These are phyloP conservation scores for Tilletiopsis washingtonensis DNA, from an alignment of 1,284 basidiomycete genomes.

Conservation along the genomic window DNA sequence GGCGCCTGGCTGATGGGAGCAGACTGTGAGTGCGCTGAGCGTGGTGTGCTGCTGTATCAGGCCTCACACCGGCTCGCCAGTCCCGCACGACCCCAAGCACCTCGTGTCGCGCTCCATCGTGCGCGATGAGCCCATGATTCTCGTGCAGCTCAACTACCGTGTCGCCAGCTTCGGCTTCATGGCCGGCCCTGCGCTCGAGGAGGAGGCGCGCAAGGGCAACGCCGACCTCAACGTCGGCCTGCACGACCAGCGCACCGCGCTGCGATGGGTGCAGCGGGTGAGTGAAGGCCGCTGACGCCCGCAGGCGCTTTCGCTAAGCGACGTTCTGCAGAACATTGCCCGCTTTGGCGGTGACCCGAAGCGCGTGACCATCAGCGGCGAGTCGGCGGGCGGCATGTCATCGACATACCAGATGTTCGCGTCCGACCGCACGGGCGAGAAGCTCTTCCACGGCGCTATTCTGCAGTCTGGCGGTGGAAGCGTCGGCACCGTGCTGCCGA, in stretches of 20 bases:
- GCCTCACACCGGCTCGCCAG: too few species aligned
- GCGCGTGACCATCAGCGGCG: constrained; percentile 18
- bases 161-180: constrained; percentile 20
- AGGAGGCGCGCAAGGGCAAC: constrained; percentile 3
- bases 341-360: constrained; percentile 21
- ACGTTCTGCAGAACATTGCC: constrained; percentile 19
- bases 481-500: constrained; percentile 14
- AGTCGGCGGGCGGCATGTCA: constrained; percentile 20
- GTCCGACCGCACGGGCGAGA: constrained; percentile 7
- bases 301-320: too few species aligned
- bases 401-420: constrained; percentile 14
- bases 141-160: constrained; percentile 23
- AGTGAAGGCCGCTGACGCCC: background rate
- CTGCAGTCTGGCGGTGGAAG: constrained; percentile 17
- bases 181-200: constrained; percentile 10
- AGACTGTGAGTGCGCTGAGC: too few species aligned
- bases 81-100: constrained; percentile 15
- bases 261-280: constrained; percentile 16
- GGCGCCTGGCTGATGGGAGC: constrained; percentile 10
- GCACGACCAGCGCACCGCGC: constrained; percentile 19
- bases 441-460: constrained; percentile 23
- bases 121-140: constrained; percentile 20
- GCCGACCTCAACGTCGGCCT: constrained; percentile 18
- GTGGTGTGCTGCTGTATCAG: too few species aligned
- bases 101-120: constrained; percentile 15